Base-by-base conservation (phyloP, 176 grass and related monocot species). In the Chrysopogon serrulatus region DNA sequence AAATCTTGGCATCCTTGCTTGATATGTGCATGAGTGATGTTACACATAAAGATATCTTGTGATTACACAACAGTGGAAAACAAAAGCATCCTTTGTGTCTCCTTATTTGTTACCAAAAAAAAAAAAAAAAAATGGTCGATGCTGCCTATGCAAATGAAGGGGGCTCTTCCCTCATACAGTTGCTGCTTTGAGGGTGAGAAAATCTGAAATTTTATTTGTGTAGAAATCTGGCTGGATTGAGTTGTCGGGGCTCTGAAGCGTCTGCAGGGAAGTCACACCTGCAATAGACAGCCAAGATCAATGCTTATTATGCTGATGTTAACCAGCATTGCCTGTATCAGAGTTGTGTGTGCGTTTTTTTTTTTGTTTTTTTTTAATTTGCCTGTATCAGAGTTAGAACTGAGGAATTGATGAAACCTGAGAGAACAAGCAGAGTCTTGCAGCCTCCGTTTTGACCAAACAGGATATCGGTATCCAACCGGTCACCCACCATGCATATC, bases 401-500 rank as follows among this genome's bases (percentile, higher is more conserved):
- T 32, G 42, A 81, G 78, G 49, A 83, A 61, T 48, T 69, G 72
- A 83, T 79, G 49, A 84, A 76, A 99, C 96, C 96, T 96, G 93
- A 99, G 13, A 96, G 91, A 77, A 99, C 96, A 36, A 96, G 93
- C 49, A 96, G 96, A 68, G 93, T 96, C 82, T 99, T 99, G 89
- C 96, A 99, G 48, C 96, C 93, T 7, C 96, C 91, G 39, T 96
- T 99, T 92, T 99, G 96, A 56, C 93, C 96, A 72, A 99, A 99
- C 60, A 99, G 68, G 74, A 99, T 89, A 78, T 99, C 96, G 2
- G 96, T 99, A 43, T 99, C 96, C 87, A 99, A 65, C n/a, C 93
- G 89, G 65, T 99, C 96, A 79, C 96, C 93, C 40, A 99, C 93
- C 96, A 96, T 99, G 89, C 96, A 99, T 86, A 99, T 99, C 92